Conservation (phyloP, 2,329 filamentous ascomycete species). For the Xylariales sp. region DNA sequence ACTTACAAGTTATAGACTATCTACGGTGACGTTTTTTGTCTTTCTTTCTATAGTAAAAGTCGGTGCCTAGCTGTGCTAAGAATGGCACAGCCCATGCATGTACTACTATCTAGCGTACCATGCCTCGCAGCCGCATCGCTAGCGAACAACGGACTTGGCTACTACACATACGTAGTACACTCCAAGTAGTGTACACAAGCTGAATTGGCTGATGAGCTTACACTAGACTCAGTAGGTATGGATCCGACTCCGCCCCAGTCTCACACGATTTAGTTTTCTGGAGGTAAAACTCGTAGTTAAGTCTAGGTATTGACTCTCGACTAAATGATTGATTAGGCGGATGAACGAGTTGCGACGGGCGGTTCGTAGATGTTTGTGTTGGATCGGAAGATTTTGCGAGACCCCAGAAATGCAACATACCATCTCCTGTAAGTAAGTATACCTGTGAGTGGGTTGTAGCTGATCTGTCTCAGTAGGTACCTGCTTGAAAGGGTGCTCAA, state of each 20-base stretch:
- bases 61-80: conserved; percentile 16
- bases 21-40: not conserved
- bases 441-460: no score
- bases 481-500: not conserved
- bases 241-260: conserved; percentile 13
- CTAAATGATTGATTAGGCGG: not conserved
- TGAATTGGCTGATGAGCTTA: conserved; percentile 27
- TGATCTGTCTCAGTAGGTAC: no score
- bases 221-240: not conserved
- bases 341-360: not conserved
- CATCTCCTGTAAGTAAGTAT: no score
- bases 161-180: not conserved
- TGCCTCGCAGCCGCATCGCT: conserved; percentile 4
- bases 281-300: no score
- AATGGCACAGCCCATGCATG: conserved; percentile 26
- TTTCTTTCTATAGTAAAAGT: not conserved
- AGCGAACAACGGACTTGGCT: not conserved
- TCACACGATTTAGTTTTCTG: not conserved
- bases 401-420: not conserved
- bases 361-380: not conserved
- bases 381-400: not conserved
- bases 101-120: not conserved
- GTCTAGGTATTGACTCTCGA: not conserved
- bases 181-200: conserved; percentile 7
- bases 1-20: not conserved